Evolutionary conservation across 371 early-diverging fungal species (phyloP), one percentile per base, ranked within the genome.

Genomic region (Batkoa obscura): DNA sequence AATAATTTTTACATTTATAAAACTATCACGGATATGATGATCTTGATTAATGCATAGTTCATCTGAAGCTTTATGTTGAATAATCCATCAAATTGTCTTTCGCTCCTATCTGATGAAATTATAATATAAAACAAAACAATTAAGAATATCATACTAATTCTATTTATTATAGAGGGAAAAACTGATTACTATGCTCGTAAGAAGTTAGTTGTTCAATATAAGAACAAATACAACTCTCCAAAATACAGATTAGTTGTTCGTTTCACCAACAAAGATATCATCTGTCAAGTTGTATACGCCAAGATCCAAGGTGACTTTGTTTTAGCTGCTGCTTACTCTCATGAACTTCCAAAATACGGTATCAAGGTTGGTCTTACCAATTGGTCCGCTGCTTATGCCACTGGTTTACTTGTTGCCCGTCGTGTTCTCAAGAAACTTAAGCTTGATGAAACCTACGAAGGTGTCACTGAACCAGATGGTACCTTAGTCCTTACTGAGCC

Each of bases 181-280:
- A 99, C 99, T 67, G 98, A 99, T 81, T 99, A 99, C 96, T 95
- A 93, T 72, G 98, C 98, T 67, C 87, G 99, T 71, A 95, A 90
- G 85, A 89, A 95, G 70, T 77, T 99, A 59, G 86, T 98, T 42
- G 81, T 86, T 72, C 99, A 99, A 81, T 98, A 97, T 75, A 94
- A 94, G 86, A 97, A 94, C 88, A 98, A 97, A 83, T 96, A 97
- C 88, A 97, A 98, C 86, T 88, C 94, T 57, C 94, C 97, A 72
- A 99, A 99, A 86, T 95, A 93, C 86, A 86, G 99, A 74, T 75
- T 99, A 65, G 99, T 99, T 61, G 99, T 99, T 62, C 91, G 99
- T 68, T 88, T 98, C 86, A 99, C 99, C 80, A 96, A 94, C 88
- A 83, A 77, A 61, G 94, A 95, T 78, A 80, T 99, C 60, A 79